These are phyloP conservation scores for Aurantiochytrium sp. DNA, from an alignment of 108 stramenopile genomes.

Conservation along the genomic window DNA sequence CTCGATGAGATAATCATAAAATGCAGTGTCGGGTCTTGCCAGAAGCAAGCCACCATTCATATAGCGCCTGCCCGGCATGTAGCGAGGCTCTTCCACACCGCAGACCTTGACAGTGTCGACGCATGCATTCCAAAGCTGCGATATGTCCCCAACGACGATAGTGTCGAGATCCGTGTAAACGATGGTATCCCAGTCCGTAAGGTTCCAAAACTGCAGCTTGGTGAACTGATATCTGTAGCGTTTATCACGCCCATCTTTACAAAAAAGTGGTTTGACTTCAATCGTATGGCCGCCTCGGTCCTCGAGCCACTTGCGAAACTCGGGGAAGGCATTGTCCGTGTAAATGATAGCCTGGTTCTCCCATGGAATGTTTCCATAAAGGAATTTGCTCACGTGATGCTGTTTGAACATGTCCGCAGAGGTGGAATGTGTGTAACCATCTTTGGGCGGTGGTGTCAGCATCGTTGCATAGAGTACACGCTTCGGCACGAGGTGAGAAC, in stretches of 20 bases:
- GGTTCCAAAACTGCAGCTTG: neutral
- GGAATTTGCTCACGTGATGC: neutral
- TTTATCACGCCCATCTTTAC: neutral
- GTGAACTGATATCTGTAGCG: neutral
- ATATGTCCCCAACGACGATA: neutral
- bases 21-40: too few species aligned
- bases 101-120: neutral
- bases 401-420: neutral
- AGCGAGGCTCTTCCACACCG: neutral
- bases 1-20: too few species aligned
- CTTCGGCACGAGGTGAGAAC: too few species aligned
- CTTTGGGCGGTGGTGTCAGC: neutral
- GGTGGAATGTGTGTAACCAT: neutral
- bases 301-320: neutral
- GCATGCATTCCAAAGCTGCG: neutral
- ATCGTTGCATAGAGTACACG: neutral
- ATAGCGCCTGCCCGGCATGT: too few species aligned
- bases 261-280: neutral
- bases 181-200: neutral
- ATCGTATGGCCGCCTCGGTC: neutral
- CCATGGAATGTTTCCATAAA: neutral
- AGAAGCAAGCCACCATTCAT: too few species aligned
- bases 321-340: neutral
- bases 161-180: neutral
- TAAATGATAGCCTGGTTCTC: neutral